phyloP scores from a whole-genome alignment of 179 eudicot species.

The Patellifolia procumbens region DNA sequence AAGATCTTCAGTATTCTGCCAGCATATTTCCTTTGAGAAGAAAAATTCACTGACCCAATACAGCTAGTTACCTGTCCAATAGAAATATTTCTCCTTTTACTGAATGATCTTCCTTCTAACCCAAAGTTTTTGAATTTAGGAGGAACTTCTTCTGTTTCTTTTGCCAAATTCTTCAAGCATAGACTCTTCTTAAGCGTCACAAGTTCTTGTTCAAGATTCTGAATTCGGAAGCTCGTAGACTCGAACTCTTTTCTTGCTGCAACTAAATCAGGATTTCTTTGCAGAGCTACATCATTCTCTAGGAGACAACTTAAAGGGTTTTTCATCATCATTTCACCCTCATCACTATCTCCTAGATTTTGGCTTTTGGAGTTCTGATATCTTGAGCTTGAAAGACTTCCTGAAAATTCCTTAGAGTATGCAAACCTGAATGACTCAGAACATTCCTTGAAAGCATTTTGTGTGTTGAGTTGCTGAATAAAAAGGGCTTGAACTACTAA shows the following conservation, averaged over 20 bases:
- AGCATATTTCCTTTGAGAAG: conserved; percentile 71
- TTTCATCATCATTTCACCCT: conserved; percentile 37
- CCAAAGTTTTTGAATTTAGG: conserved; percentile 28
- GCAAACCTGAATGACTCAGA: conserved; percentile 76
- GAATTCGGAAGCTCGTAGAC: conserved; percentile 82
- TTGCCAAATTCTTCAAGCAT: conserved; percentile 35
- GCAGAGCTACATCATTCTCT: conserved; percentile 42
- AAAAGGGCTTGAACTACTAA: conserved; percentile 84
- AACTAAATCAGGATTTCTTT: conserved; percentile 25
- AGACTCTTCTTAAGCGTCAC: conserved; percentile 60
- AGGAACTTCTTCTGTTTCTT: conserved; percentile 33
- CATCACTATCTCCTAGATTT: conserved; percentile 44
- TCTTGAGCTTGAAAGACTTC: conserved; percentile 64
- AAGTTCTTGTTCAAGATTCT: conserved; percentile 74
- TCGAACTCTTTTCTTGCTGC: conserved; percentile 55
- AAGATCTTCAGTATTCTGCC: conserved; percentile 60
- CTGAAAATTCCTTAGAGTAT: conserved; percentile 55
- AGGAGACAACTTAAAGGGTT: conserved; percentile 40
- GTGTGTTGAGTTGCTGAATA: conserved; percentile 81
- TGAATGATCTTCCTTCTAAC: conserved; percentile 48
- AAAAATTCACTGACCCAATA: conserved; percentile 65
- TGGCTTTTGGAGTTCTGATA: conserved; percentile 53
- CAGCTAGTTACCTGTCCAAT: conserved; percentile 71
- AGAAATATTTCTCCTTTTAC: conserved; percentile 50
- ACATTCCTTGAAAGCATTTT: conserved; percentile 73